phyloP scores from a whole-genome alignment of 139 green algal species.

The Penium margaritaceum region DNA sequence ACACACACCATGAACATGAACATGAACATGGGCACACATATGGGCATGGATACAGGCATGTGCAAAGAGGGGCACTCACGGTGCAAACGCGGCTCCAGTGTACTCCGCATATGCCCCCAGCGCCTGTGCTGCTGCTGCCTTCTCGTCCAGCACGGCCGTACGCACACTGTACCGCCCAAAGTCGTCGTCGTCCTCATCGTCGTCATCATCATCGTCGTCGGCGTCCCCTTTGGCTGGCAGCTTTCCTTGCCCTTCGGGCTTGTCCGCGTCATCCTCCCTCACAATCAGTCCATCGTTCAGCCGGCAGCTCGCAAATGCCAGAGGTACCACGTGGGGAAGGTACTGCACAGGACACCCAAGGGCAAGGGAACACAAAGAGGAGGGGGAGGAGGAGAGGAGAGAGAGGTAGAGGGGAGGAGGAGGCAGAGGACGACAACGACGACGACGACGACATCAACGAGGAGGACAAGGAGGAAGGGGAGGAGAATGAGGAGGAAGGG shows the following conservation, averaged over 20 bases:
- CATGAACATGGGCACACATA: too few relatives aligned
- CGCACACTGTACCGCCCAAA: slow-evolving; percentile 39
- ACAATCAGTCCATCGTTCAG: slow-evolving; percentile 53
- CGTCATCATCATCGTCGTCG: slow-evolving; percentile 6
- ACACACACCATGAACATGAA: too few relatives aligned
- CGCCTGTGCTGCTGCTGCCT: slow-evolving; percentile 55
- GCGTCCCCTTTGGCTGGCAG: neutral
- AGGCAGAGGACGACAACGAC: too few relatives aligned
- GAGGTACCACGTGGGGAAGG: slow-evolving; percentile 50
- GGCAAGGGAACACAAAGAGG: too few relatives aligned
- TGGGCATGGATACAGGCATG: too few relatives aligned
- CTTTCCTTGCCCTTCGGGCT: neutral
- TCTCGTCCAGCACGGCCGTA: slow-evolving; percentile 68
- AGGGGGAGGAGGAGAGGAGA: too few relatives aligned
- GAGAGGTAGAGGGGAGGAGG: too few relatives aligned
- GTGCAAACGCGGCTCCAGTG: slow-evolving; percentile 47
- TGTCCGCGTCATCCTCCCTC: slow-evolving; percentile 24
- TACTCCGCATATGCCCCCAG: slow-evolving; percentile 59
- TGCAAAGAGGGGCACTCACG: slow-evolving; percentile 36
- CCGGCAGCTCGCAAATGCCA: slow-evolving; percentile 50
- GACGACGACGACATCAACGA: too few relatives aligned
- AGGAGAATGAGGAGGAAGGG: too few relatives aligned
- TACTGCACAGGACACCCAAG: too few relatives aligned
- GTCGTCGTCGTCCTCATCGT: slow-evolving; percentile 43
- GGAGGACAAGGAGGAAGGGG: too few relatives aligned